Evolutionary conservation across 2,329 filamentous ascomycete species (phyloP).

Genomic region (Neonectria hederae): DNA sequence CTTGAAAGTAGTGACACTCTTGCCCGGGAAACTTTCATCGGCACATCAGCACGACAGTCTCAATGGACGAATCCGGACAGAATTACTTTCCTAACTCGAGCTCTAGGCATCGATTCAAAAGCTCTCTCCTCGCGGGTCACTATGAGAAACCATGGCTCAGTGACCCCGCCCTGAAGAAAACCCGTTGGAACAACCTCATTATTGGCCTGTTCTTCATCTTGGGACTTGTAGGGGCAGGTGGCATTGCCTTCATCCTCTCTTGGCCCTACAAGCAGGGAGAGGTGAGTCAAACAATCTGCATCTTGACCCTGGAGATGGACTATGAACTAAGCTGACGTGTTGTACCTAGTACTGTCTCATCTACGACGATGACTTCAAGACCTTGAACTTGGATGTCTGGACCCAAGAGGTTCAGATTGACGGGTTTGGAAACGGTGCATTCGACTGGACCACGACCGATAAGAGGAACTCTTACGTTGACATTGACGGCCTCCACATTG

Average conservation of each 20-base stretch:
- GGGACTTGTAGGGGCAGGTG: constrained; percentile 47
- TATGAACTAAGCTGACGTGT: background rate
- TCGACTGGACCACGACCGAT: constrained; percentile 64
- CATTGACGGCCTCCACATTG: constrained; percentile 60
- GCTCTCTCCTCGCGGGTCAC: constrained; percentile 20
- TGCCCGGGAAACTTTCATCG: too few relatives aligned
- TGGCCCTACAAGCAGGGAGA: constrained; percentile 39
- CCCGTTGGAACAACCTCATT: constrained; percentile 49
- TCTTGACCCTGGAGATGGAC: too few relatives aligned
- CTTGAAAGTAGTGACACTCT: too few relatives aligned
- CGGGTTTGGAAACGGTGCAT: constrained; percentile 58
- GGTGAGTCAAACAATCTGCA: constrained; percentile 17
- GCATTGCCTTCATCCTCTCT: constrained; percentile 46
- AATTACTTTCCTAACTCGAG: constrained; percentile 7
- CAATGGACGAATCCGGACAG: constrained; percentile 3
- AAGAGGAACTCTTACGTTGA: constrained; percentile 58
- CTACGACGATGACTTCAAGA: constrained; percentile 59
- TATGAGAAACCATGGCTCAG: constrained; percentile 53
- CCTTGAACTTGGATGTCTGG: constrained; percentile 57
- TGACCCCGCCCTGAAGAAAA: constrained; percentile 46
- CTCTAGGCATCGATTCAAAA: constrained; percentile 5
- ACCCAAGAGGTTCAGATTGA: constrained; percentile 56
- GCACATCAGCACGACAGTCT: background rate
- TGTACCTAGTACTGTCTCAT: constrained; percentile 57
- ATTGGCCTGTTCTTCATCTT: constrained; percentile 45